Evolutionary conservation across 1,284 basidiomycete genomes (phyloP), one percentile per base, ranked within the genome.

Genomic region (Heliocybe sulcata): DNA sequence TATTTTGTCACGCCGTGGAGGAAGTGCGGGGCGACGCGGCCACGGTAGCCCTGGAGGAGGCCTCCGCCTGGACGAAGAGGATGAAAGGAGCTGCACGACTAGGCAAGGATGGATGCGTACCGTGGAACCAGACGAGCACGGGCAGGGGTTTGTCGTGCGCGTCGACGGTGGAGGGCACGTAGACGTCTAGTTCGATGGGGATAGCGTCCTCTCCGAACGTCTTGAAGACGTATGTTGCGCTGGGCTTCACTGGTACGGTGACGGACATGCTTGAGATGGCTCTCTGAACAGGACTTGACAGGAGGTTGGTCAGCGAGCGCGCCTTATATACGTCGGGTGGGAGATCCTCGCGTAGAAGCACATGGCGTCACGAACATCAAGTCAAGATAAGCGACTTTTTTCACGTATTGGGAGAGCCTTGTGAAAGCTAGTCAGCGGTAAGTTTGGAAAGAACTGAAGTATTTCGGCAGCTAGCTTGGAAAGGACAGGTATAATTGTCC

Each of bases 1-100:
- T 72, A 64, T 23, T 61, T 67, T 1, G 61, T 57, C 2, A 42
- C 38, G 16, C 38, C 38, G 38, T 42, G 6, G 38, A 42, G 6
- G 16, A 42, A n/a, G 19, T 42, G 38, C 4, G 38, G 6, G 19
- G 38, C 38, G 3, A 42, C 6, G 3, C 38, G 38, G 12, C 38
- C 8, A 9, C 38, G 38, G 38, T 42, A 16, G 19, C 38, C 38
- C n/a, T 42, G 38, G 3, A 42, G 16, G 8, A 42, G 38, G 4
- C 38, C 38, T 42, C 38, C 38, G 19, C 38, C 38, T 42, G 38
- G 4, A 20, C 4, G 38, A 4, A 42, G 19, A n/a, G 6, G 38
- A n/a, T 42, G 38, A 42, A 16, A 42, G n/a, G n/a, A 12, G 4
- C 6, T 4, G 29, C 8, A 42, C 16, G 6, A 42, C 16, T 6